Evolutionary conservation across 2,329 filamentous ascomycete species (phyloP).

Genomic region (Trichophyton simii): DNA sequence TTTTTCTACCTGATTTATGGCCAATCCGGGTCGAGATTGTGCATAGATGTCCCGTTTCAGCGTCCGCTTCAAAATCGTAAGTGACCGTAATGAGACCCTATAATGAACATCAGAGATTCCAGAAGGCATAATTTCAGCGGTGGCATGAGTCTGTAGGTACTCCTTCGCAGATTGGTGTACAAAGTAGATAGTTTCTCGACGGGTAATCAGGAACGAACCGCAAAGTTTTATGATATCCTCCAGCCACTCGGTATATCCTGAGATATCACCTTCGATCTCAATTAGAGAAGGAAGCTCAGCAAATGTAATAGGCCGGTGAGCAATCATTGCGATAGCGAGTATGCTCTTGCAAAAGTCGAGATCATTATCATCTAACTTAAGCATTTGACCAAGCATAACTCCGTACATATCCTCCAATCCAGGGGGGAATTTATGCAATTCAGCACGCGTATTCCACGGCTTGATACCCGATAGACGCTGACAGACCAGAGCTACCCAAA

Average conservation of each 20-base stretch:
- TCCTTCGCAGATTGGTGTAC: slow-evolving; percentile 23
- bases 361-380: slow-evolving; percentile 17
- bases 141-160: slow-evolving; percentile 6
- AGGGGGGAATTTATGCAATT: slow-evolving; percentile 15
- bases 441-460: background rate
- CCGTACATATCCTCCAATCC: slow-evolving; percentile 15
- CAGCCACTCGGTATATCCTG: background rate
- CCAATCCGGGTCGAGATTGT: background rate
- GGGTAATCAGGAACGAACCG: slow-evolving; percentile 18
- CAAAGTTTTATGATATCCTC: slow-evolving; percentile 15
- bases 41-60: background rate
- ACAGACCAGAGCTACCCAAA: slow-evolving; percentile 30
- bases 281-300: slow-evolving; percentile 19
- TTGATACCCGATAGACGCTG: slow-evolving; percentile 14
- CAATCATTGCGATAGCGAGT: slow-evolving; percentile 21
- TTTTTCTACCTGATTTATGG: background rate
- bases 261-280: slow-evolving; percentile 14
- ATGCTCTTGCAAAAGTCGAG: slow-evolving; percentile 24
- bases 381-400: slow-evolving; percentile 21
- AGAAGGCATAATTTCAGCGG: background rate
- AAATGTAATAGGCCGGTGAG: slow-evolving; percentile 29
- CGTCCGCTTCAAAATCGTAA: background rate
- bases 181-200: slow-evolving; percentile 13
- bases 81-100: background rate
- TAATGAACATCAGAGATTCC: background rate